Conservation (phyloP, 2,329 filamentous ascomycete species). For the Metarhizium guizhouense region DNA sequence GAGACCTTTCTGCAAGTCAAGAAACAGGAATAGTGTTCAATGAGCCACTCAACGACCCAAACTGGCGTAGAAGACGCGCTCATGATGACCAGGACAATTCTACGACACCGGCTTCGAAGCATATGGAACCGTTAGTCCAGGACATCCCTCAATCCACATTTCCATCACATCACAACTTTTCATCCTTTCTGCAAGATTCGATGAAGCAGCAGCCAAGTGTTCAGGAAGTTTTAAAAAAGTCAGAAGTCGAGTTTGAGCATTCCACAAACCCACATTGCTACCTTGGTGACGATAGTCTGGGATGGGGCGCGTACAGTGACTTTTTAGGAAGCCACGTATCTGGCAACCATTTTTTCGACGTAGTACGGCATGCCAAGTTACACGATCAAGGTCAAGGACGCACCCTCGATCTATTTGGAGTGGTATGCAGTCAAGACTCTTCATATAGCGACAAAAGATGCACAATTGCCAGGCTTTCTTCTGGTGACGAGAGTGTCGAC, state of each 20-base stretch:
- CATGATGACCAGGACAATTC: background rate
- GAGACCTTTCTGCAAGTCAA: background rate
- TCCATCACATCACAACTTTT: background rate
- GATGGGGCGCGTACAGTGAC: background rate
- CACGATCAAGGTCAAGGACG: background rate
- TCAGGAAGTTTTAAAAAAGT: background rate
- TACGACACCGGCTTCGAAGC: background rate
- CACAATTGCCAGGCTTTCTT: conserved; percentile 1
- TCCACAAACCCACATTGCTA: background rate
- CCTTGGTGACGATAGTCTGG: background rate
- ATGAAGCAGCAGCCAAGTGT: background rate
- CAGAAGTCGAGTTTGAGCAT: background rate
- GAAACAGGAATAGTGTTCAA: background rate
- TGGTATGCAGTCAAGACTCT: conserved; percentile 1
- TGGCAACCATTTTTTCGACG: background rate
- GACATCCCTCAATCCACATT: background rate
- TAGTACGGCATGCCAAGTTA: background rate
- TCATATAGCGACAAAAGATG: background rate
- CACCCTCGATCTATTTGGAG: background rate
- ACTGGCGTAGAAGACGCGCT: conserved; percentile 5
- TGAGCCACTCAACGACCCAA: conserved; percentile 2
- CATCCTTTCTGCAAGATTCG: background rate
- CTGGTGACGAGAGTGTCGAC: background rate
- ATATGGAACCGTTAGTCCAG: background rate
- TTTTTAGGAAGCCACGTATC: background rate